Percentiles rank a stretch among this genome's conserved stretches.
phyloP scores from a whole-genome alignment of 257 asterid species.

The Cynanchum wilfordii region DNA sequence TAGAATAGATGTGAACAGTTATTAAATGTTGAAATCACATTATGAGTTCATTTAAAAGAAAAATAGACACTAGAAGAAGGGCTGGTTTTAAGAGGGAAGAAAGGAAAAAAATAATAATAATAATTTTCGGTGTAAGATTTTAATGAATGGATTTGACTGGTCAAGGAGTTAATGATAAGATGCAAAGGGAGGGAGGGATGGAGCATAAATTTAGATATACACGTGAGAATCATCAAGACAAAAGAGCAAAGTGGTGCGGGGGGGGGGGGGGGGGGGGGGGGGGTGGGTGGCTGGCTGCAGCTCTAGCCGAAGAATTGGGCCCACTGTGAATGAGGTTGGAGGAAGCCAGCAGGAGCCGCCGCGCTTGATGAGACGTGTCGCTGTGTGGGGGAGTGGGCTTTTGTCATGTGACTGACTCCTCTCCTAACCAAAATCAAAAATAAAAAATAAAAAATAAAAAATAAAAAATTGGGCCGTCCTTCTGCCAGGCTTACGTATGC shows the following conservation, averaged over 20 bases:
- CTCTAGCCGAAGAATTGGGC: background rate
- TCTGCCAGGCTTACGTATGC: conserved; percentile 42
- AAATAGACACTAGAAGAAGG: too few relatives aligned
- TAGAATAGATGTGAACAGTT: too few relatives aligned
- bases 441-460: too few relatives aligned
- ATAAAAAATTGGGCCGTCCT: conserved; percentile 5
- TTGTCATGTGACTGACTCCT: conserved; percentile 25
- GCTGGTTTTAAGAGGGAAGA: too few relatives aligned
- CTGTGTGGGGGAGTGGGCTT: conserved; percentile 21
- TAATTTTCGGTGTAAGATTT: too few relatives aligned
- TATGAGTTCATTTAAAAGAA: too few relatives aligned
- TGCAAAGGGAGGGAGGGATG: background rate
- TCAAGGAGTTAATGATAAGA: background rate
- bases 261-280: too few relatives aligned
- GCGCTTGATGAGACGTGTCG: conserved; percentile 66
- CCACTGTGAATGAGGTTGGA: conserved; percentile 20
- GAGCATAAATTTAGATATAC: background rate
- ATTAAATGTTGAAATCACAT: too few relatives aligned
- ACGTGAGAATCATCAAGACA: conserved; percentile 15
- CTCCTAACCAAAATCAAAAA: too few relatives aligned
- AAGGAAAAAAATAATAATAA: background rate
- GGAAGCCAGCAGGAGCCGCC: conserved; percentile 54
- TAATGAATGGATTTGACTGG: background rate
- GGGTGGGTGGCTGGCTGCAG: background rate
- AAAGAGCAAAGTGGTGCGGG: conserved; percentile 5